Conservation (phyloP, 2,329 filamentous ascomycete genomes). For the Metarhizium robertsii region DNA sequence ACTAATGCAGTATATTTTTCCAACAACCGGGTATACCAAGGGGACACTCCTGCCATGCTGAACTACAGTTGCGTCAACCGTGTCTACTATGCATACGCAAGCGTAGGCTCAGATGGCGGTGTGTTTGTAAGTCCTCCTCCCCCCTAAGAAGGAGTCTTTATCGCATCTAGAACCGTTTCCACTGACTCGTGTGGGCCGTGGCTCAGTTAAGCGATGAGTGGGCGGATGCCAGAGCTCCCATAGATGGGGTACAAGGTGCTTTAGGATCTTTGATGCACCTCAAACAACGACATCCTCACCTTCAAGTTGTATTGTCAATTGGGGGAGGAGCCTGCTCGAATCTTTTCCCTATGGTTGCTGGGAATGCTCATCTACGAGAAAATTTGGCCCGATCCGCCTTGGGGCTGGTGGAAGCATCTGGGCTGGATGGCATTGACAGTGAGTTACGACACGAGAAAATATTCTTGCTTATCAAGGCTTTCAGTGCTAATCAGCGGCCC, state of each 20-base stretch:
- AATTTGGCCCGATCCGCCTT: slow-evolving; percentile 62
- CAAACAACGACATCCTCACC: slow-evolving; percentile 59
- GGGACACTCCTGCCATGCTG: slow-evolving; percentile 63
- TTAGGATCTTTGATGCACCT: slow-evolving; percentile 64
- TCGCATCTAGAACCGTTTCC: slow-evolving; percentile 1
- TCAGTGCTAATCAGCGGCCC: background rate
- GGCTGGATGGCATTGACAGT: slow-evolving; percentile 60
- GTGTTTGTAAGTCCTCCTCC: slow-evolving; percentile 54
- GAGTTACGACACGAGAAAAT: slow-evolving; percentile 9
- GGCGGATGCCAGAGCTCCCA: slow-evolving; percentile 63
- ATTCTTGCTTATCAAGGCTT: background rate
- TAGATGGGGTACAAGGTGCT: slow-evolving; percentile 63
- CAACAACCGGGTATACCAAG: slow-evolving; percentile 65
- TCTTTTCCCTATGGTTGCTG: slow-evolving; percentile 59
- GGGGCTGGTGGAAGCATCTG: slow-evolving; percentile 59
- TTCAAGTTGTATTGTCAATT: slow-evolving; percentile 70
- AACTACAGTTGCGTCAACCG: slow-evolving; percentile 71
- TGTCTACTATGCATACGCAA: slow-evolving; percentile 77
- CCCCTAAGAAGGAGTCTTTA: background rate
- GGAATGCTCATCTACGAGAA: slow-evolving; percentile 48
- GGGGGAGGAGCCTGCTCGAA: slow-evolving; percentile 59
- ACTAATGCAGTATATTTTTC: slow-evolving; percentile 78
- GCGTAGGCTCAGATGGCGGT: slow-evolving; percentile 60
- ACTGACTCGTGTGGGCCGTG: slow-evolving; percentile 16
- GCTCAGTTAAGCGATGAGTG: slow-evolving; percentile 67